Conservation (phyloP, 352 stramenopile species). For the Globisporangium okanoganense region DNA sequence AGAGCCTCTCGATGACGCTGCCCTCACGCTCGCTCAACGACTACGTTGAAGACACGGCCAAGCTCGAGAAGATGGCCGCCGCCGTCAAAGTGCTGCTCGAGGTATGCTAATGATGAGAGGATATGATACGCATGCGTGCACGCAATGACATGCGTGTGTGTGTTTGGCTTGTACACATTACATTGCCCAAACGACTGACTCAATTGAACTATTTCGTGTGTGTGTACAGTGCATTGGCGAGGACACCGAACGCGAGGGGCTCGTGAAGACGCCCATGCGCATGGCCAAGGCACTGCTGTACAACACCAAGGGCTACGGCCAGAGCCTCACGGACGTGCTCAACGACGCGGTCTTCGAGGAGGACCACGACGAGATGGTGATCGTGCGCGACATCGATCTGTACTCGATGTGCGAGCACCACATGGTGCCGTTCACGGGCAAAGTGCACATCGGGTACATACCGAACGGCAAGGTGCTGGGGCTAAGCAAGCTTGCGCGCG, state of each 20-base stretch:
- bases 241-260: conserved; percentile 92
- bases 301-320: conserved; percentile 94
- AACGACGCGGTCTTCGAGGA: conserved; percentile 98
- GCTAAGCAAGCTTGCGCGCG: conserved; percentile 97
- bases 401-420: conserved; percentile 99
- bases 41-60: conserved; percentile 67
- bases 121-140: neutral
- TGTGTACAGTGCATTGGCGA: conserved; percentile 88
- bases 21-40: conserved; percentile 52
- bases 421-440: conserved; percentile 99
- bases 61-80: conserved; percentile 91
- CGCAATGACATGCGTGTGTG: neutral
- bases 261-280: conserved; percentile 95
- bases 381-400: conserved; percentile 99
- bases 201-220: neutral
- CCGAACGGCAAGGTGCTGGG: conserved; percentile 96
- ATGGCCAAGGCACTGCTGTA: conserved; percentile 97
- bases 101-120: conserved; percentile 28
- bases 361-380: conserved; percentile 98
- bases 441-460: conserved; percentile 94
- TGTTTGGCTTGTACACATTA: too few relatives aligned
- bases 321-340: conserved; percentile 88
- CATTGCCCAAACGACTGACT: neutral
- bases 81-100: conserved; percentile 92
- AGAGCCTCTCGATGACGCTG: conserved; percentile 65